Evolutionary conservation across 2,329 filamentous ascomycete species (phyloP).

Genomic region (Atkinsonella texensis): DNA sequence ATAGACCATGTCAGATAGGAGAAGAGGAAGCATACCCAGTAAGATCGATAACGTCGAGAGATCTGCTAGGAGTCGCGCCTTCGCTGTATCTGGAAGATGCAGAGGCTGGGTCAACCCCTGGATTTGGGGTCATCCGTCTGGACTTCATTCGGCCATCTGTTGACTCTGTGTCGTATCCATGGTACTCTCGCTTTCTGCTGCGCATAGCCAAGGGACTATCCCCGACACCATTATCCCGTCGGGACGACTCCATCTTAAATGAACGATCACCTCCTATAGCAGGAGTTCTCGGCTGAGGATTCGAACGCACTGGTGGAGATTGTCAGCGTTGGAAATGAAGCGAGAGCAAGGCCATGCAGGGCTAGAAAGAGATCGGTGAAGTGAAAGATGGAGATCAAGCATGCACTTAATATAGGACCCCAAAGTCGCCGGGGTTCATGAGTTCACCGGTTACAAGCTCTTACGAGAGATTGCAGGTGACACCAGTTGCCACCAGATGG

Average conservation of each 20-base stretch:
- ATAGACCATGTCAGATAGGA: not conserved
- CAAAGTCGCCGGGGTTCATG: not conserved
- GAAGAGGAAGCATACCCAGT: slow-evolving; percentile 23
- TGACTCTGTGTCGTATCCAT: slow-evolving; percentile 10
- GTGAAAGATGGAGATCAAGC: not conserved
- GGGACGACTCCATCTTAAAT: not conserved
- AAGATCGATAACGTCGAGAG: slow-evolving; percentile 27
- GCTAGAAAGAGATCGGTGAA: not conserved
- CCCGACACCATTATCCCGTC: not conserved
- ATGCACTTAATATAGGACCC: not conserved
- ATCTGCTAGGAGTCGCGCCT: slow-evolving; percentile 3
- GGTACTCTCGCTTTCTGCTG: slow-evolving; percentile 18
- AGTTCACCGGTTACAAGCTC: not conserved
- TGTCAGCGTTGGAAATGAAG: not conserved
- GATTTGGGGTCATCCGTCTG: slow-evolving; percentile 18
- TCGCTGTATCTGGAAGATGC: not conserved
- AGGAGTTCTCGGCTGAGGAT: not conserved
- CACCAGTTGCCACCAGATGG: not conserved
- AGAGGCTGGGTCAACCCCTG: not conserved
- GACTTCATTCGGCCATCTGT: slow-evolving; percentile 18
- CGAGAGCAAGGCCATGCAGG: too few relatives aligned
- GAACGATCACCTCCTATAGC: not conserved
- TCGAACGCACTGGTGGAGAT: not conserved
- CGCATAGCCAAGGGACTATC: slow-evolving; percentile 13
- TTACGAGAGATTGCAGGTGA: not conserved